Conservation (phyloP, 2,329 filamentous ascomycete species). For the Fusarium circinatum region DNA sequence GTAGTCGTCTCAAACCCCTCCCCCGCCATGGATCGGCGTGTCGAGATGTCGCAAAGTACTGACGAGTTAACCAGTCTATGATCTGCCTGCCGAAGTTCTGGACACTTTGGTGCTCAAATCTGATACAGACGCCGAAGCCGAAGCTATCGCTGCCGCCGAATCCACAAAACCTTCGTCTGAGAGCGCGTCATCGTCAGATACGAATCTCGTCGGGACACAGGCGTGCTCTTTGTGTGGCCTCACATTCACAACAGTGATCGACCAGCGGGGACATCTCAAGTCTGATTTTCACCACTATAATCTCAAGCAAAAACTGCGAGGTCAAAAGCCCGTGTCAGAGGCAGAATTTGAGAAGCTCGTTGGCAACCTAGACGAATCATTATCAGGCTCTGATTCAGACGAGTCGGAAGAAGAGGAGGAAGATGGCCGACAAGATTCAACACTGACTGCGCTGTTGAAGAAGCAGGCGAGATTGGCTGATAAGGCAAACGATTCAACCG, state of each 20-base stretch:
- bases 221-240: slow-evolving; percentile 84
- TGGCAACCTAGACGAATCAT: slow-evolving; percentile 86
- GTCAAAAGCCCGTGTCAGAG: slow-evolving; percentile 77
- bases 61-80: slow-evolving; percentile 70
- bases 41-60: slow-evolving; percentile 18
- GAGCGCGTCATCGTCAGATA: slow-evolving; percentile 42
- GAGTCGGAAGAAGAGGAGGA: slow-evolving; percentile 75
- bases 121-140: slow-evolving; percentile 44
- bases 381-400: slow-evolving; percentile 85
- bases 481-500: slow-evolving; percentile 58
- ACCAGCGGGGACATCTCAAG: slow-evolving; percentile 86
- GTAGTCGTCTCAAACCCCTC: slow-evolving; percentile 11
- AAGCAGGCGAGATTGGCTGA: slow-evolving; percentile 81
- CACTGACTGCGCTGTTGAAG: slow-evolving; percentile 80
- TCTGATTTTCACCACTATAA: slow-evolving; percentile 96
- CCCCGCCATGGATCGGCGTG: slow-evolving; percentile 19
- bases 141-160: slow-evolving; percentile 32
- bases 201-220: slow-evolving; percentile 69
- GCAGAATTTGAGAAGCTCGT: slow-evolving; percentile 87
- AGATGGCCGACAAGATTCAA: slow-evolving; percentile 70
- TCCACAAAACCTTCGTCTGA: slow-evolving; percentile 39
- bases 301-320: slow-evolving; percentile 87
- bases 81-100: slow-evolving; percentile 80
- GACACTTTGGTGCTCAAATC: slow-evolving; percentile 67
- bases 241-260: slow-evolving; percentile 75